Conservation (phyloP, 108 stramenopile genomes). For the Pseudonitzschia pungens region DNA sequence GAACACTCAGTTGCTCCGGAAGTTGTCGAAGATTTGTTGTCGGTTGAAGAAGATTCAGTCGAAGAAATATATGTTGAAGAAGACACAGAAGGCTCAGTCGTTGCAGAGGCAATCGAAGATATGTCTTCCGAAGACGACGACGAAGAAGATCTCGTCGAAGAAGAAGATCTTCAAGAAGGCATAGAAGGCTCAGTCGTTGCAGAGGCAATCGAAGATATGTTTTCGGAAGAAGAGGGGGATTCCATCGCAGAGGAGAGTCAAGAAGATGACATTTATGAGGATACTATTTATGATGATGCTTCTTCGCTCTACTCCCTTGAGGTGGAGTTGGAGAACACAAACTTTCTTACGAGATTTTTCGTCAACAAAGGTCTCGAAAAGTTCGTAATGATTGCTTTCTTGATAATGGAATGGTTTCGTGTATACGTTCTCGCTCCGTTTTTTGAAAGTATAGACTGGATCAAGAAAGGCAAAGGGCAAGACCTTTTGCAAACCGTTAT, state of each 20-base stretch:
- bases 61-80: background rate
- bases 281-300: background rate
- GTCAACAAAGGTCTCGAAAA: conserved; percentile 13
- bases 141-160: conserved; percentile 1
- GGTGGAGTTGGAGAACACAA: conserved; percentile 9
- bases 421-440: conserved; percentile 23
- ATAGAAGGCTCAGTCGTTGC: background rate
- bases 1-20: background rate
- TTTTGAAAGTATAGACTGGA: conserved; percentile 11
- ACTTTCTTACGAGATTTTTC: conserved; percentile 21
- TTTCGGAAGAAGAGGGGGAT: background rate
- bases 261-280: background rate
- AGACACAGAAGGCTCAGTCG: conserved; percentile 4
- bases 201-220: conserved; percentile 4
- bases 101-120: background rate
- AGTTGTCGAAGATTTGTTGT: background rate
- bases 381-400: conserved; percentile 17
- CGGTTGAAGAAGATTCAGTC: background rate
- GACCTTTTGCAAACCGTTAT: background rate
- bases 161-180: background rate
- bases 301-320: background rate
- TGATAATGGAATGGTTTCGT: conserved; percentile 22
- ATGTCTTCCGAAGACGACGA: background rate
- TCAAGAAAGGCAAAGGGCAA: background rate
- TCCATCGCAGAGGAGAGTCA: background rate